Conservation (phyloP, 2,329 filamentous ascomycete genomes). For the Golovinomyces cichoracearum region DNA sequence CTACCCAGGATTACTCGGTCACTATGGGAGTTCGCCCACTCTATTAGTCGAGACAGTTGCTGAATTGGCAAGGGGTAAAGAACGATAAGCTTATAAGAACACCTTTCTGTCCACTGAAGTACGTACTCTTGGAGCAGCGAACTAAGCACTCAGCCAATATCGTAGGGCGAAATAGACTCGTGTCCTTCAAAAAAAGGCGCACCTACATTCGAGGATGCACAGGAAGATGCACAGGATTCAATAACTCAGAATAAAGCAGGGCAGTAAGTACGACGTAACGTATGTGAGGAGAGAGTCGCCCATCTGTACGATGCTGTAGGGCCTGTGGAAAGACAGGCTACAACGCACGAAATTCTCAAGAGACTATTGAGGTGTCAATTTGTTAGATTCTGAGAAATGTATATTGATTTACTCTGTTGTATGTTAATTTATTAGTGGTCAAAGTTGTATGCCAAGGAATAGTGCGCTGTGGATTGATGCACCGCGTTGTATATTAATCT, state of each 20-base stretch:
- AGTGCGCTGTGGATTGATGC: too few species aligned
- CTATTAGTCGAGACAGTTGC: conserved; percentile 3
- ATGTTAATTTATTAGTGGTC: too few species aligned
- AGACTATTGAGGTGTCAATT: conserved; percentile 2
- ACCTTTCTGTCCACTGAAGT: conserved; percentile 3
- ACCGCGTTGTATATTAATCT: too few species aligned
- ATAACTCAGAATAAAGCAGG: conserved; percentile 5
- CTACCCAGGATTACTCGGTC: too few species aligned
- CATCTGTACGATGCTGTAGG: conserved; percentile 2
- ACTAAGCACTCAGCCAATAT: conserved; percentile 6
- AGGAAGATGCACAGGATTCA: conserved; percentile 3
- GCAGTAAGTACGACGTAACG: conserved; percentile 3
- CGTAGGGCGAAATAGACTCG: conserved; percentile 6
- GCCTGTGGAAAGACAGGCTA: conserved; percentile 5
- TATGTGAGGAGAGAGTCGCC: conserved; percentile 2
- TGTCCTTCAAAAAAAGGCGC: conserved; percentile 4
- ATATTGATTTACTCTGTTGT: too few species aligned
- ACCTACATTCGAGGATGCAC: conserved; percentile 5
- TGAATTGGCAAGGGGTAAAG: conserved; percentile 4
- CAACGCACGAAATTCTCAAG: conserved; percentile 6
- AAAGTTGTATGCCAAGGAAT: too few species aligned
- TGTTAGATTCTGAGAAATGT: conserved; percentile 2
- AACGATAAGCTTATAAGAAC: conserved; percentile 3
- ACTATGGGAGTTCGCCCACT: not conserved
- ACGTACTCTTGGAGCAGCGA: conserved; percentile 4